Conservation (phyloP, 2,329 filamentous ascomycete species). For the Colletotrichum tanaceti region DNA sequence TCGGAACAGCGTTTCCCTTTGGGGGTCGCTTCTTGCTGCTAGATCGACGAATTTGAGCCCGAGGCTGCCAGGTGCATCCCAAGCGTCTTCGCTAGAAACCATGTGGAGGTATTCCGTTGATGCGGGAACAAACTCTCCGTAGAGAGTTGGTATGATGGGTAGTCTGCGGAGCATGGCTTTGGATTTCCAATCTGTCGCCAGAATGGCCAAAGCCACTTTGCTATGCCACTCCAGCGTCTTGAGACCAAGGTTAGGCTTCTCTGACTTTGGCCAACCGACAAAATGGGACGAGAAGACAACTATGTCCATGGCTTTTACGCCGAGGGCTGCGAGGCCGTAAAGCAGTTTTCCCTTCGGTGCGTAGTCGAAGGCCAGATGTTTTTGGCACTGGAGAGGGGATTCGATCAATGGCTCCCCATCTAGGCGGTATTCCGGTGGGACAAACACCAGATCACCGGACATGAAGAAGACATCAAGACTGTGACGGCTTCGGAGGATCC, state of each 20-base stretch:
- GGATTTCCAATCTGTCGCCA: neutral
- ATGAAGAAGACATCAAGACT: neutral
- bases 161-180: neutral
- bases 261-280: no score
- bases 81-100: neutral
- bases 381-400: neutral
- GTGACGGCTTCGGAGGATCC: neutral
- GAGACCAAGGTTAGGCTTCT: no score
- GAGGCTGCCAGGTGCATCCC: neutral
- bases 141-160: no score
- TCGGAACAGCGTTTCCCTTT: neutral
- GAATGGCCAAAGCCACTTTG: neutral
- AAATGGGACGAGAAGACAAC: neutral
- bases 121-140: neutral
- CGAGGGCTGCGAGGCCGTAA: neutral
- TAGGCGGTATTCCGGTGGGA: constrained; percentile 13
- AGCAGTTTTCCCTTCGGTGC: neutral
- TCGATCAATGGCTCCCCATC: constrained; percentile 16
- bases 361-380: constrained; percentile 25
- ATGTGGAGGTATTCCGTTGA: no score
- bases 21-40: neutral
- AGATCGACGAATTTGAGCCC: neutral
- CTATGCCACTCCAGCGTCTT: neutral
- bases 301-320: neutral
- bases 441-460: neutral